Evolutionary conservation across 164 flowering plant genomes (phyloP).

Genomic region (Kingdonia uniflora): DNA sequence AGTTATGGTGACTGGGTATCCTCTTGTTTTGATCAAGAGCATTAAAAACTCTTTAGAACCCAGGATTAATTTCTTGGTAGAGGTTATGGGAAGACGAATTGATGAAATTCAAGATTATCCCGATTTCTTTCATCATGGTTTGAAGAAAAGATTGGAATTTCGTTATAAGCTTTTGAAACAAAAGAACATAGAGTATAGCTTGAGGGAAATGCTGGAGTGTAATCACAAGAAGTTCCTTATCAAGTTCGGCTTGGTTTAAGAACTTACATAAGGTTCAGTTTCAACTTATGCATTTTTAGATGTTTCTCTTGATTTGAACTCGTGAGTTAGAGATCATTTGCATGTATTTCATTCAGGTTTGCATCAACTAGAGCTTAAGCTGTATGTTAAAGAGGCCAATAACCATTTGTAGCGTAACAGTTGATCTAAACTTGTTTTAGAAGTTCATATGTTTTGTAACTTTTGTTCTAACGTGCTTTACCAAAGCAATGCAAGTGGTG

Average conservation of each 20-base stretch:
- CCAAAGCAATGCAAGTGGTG: too few species aligned
- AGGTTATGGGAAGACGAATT: constrained; percentile 66
- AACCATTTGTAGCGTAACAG: too few species aligned
- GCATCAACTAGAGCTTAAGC: too few species aligned
- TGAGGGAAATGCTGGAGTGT: constrained; percentile 83
- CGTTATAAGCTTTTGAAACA: constrained; percentile 61
- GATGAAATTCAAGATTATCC: constrained; percentile 73
- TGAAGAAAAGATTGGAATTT: constrained; percentile 72
- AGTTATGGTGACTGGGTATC: constrained; percentile 61
- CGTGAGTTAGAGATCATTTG: background rate
- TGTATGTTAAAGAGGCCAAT: too few species aligned
- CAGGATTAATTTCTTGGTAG: constrained; percentile 61
- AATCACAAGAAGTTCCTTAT: constrained; percentile 57
- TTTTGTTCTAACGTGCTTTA: too few species aligned
- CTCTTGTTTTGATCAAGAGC: constrained; percentile 84
- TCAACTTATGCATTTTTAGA: background rate
- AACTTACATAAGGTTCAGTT: constrained; percentile 18
- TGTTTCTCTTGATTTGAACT: background rate
- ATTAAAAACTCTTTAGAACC: constrained; percentile 76
- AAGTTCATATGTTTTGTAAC: too few species aligned
- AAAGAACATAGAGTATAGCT: constrained; percentile 47
- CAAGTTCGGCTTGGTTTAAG: constrained; percentile 40
- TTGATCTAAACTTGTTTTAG: too few species aligned
- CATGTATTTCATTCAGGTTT: too few species aligned
- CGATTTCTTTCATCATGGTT: constrained; percentile 64